Evolutionary conservation across 2,329 filamentous ascomycete species (phyloP), one percentile per base, ranked within the genome.

Genomic region (Trichoderma gracile): DNA sequence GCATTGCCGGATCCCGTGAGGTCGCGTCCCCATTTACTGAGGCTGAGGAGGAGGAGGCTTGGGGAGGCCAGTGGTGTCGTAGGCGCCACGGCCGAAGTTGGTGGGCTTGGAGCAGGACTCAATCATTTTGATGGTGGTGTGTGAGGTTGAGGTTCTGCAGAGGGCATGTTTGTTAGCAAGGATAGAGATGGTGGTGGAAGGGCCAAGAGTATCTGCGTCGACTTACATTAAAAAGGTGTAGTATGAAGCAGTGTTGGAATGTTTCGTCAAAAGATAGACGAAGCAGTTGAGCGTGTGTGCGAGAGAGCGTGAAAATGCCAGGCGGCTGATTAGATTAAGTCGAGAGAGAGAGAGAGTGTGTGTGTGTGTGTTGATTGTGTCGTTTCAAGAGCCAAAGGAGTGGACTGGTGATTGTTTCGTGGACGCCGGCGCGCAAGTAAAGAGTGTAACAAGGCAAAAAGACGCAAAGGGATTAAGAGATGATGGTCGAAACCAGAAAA

Each of bases 21-120:
- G 47, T 53, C 61, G 52, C 40, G 33, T 47, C 59, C 38, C 47
- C 42, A 64, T 61, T 77, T 75, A 79, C 70, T 69, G 74, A 63
- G 76, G 77, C 72, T 78, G 76, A 58, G 78, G 78, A 61, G 78
- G 78, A 30, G 78, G 77, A 63, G 81, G 81, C 74, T 83, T 82
- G 65, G 77, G 75, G 25, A 82, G 75, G 53, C 80, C 80, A 25
- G 81, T 83, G 67, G 80, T 82, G 69, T 84, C 81, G 70, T 84
- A 84, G 68, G 80, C 81, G 65, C 81, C 81, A 65, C 81, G 77
- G 67, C 79, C 81, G 79, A 82, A 82, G 73, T 82, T 80, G 74
- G 69, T 72, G 56, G 73, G 71, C 66, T 69, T 72, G 66, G 73
- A 72, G 58, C 71, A 72, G 65, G 70, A 67, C 67, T 74, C 70